Base-by-base conservation (phyloP, 1,284 basidiomycete species). In the Ceratobasidium sp. region DNA sequence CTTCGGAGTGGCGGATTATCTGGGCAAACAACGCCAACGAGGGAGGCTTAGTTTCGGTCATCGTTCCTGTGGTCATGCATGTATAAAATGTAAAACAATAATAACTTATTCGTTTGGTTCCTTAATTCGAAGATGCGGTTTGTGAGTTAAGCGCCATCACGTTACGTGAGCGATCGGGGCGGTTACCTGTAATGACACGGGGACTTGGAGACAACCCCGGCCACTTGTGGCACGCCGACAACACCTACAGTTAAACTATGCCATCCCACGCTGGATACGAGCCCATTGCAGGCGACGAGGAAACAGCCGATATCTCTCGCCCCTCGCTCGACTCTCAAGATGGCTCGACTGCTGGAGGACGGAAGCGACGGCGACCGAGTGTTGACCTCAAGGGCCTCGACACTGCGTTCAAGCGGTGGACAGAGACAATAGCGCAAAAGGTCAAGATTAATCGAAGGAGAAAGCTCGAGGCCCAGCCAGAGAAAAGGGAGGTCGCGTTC, bases 351-450 rank as follows among this genome's bases (percentile, higher is more conserved):
- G 7, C 57, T 22, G 25, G 13, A 27, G 17, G 27, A 8, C 45
- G 34, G 5, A 38, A 29, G 50, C 42, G 57, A n/a, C 57, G 57
- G 10, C 42, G 42, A 31, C 57, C 57, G 12, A 45, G 57, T 43
- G 50, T 72, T 6, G 71, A 72, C 47, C 34, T 72, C 13, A 45
- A 69, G 34, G 62, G 62, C 27, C 50, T 93, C 69, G 91, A 93
- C 76, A 86, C 81, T 75, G 91, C 91, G 13, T 93, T 93, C 80
- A 92, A 92, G 79, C 83, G 89, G 87, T 88, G 91, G 91, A 92
- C 91, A n/a, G 87, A 90, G 74, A 88, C 86, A 68, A 91, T 93
- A 73, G 87, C 90, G 0, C 88, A 92, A 80, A 91, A 90, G 77
- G 86, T 92, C 67, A 91, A 89, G 75, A 65, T 65, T 22, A 54